These are phyloP conservation scores for Talaromyces borbonicus DNA, from an alignment of 495 filamentous ascomycete genomes.

Conservation along the genomic window DNA sequence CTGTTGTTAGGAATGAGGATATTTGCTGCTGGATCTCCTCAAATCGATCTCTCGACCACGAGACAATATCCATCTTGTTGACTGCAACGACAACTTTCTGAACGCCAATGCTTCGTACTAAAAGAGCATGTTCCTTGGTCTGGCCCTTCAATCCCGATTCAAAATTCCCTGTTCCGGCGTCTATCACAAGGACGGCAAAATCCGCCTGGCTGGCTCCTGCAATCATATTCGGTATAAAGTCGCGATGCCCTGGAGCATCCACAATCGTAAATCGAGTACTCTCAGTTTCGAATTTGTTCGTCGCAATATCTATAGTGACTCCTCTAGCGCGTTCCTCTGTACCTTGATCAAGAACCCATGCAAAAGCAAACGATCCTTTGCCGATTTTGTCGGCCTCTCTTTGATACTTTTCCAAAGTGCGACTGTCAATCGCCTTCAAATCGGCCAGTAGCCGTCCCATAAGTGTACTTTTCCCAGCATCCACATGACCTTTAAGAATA, in stretches of 20 bases:
- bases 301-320: constrained; percentile 97
- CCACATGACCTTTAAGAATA: constrained; percentile 70
- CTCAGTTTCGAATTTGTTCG: constrained; percentile 83
- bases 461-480: constrained; percentile 93
- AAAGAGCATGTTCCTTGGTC: constrained; percentile 84
- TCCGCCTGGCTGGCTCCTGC: constrained; percentile 92
- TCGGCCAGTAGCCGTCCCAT: constrained; percentile 95
- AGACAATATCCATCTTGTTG: constrained; percentile 85
- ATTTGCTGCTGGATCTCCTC: constrained; percentile 78
- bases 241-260: constrained; percentile 86
- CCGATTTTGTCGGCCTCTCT: constrained; percentile 85
- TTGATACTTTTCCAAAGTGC: constrained; percentile 77
- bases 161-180: constrained; percentile 78
- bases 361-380: constrained; percentile 89
- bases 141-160: constrained; percentile 90
- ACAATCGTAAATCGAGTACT: constrained; percentile 84
- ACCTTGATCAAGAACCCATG: constrained; percentile 91
- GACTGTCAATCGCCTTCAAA: constrained; percentile 73
- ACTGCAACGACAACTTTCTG: constrained; percentile 78
- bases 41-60: constrained; percentile 74
- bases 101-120: constrained; percentile 88
- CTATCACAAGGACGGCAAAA: constrained; percentile 90
- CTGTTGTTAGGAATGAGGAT: constrained; percentile 66
- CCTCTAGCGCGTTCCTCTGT: constrained; percentile 78
- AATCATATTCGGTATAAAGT: constrained; percentile 99